Evolutionary conservation across 805 yeast species (phyloP), one percentile per base, ranked within the genome.

Genomic region (Maudiozyma bulderi): DNA sequence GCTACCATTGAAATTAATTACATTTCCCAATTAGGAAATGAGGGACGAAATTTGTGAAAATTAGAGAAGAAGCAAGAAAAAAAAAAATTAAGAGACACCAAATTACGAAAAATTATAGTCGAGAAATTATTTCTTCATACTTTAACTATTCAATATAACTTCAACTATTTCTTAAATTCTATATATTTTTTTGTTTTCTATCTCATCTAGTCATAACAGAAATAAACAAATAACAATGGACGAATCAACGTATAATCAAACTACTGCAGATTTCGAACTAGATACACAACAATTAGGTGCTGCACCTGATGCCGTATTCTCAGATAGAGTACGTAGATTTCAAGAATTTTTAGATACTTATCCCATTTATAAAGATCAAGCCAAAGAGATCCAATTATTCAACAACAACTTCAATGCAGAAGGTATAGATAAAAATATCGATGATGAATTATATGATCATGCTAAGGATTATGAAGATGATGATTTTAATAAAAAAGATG

Each of bases 241-340:
- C 33, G 48, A 49, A 39, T 31, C 51, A 26, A 44, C 50, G 8
- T 26, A 43, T n/a, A 35, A 40, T 15, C 30, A 28, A 26, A 29
- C 38, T 31, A 37, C 51, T 11, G 44, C 44, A 5, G 46, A 47
- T 32, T 49, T 47, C 30, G 52, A 51, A 38, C 38, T 50, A 8
- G 53, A 53, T 43, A 35, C 47, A 11, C 38, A 50, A 1, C 47
- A 39, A 20, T 50, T 54, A 5, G 26, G 26, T 20, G 54, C 58
- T 40, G 64, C 65, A 1, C 67, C 67, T 40, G 77, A 73, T 57
- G 76, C 77, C 45, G 64, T 71, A 14, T 84, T 82, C 62, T 81
- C 83, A 48, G 97, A 90, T 65, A 81, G 97, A 54, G 86, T 86
- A 20, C 81, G 96, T 61, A 75, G 83, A 56, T 91, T 91, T 69